phyloP scores from a whole-genome alignment of 371 early-diverging fungal genomes.

The Vairimorpha apis region DNA sequence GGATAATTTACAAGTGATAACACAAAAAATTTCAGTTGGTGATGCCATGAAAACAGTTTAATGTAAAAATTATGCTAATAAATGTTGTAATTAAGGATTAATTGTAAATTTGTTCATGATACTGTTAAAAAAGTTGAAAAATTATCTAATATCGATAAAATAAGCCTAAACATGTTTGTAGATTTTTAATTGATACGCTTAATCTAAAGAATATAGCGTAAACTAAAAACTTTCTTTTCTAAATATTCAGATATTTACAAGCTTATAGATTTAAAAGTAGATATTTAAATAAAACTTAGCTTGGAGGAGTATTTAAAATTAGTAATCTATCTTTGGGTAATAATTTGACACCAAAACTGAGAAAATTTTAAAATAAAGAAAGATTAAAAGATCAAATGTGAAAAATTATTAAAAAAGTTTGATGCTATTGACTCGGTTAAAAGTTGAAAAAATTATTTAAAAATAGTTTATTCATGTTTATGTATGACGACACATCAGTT shows the following conservation, averaged over 20 bases:
- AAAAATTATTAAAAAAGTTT: conserved; percentile 75
- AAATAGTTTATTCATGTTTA: conserved; percentile 79
- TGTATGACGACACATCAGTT: conserved; percentile 68
- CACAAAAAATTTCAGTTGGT: conserved; percentile 88
- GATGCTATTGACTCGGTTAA: conserved; percentile 57
- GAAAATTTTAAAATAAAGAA: conserved; percentile 90
- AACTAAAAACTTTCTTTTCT: conserved; percentile 90
- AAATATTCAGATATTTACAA: conserved; percentile 52
- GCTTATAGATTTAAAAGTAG: conserved; percentile 44
- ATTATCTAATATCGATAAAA: conserved; percentile 68
- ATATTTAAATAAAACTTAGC: conserved; percentile 44
- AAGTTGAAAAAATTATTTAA: conserved; percentile 88
- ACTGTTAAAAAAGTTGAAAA: conserved; percentile 77
- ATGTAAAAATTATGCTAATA: conserved; percentile 81
- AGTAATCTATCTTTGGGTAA: conserved; percentile 82
- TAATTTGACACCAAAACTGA: conserved; percentile 80
- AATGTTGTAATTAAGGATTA: conserved; percentile 79
- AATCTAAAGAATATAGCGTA: conserved; percentile 88
- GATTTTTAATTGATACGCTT: conserved; percentile 92
- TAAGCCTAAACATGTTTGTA: conserved; percentile 76
- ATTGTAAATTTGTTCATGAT: conserved; percentile 97
- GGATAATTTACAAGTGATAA: conserved; percentile 68
- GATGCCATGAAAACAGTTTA: conserved; percentile 90
- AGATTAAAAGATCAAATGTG: conserved; percentile 72
- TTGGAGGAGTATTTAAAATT: conserved; percentile 56